phyloP scores from a whole-genome alignment of 331 rosid species.

The Quercus lobata region DNA sequence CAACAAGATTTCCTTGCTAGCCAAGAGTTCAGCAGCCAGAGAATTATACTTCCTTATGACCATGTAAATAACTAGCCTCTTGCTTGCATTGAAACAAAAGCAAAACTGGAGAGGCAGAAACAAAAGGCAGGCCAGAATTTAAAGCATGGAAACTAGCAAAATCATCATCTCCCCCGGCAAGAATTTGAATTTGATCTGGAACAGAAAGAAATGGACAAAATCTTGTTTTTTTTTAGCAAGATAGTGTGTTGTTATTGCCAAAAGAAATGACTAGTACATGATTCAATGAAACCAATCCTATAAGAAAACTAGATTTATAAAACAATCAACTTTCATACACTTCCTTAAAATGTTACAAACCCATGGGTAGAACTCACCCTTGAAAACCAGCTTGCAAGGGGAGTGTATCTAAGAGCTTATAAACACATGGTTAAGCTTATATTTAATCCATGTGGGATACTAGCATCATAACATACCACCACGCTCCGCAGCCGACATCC shows the following conservation, averaged over 20 bases:
- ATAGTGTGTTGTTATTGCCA: background rate
- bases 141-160: background rate
- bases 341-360: no score
- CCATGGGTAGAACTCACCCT: no score
- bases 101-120: background rate
- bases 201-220: background rate
- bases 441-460: no score
- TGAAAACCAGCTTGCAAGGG: no score
- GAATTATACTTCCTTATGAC: background rate
- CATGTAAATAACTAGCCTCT: background rate
- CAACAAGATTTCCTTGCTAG: background rate
- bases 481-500: rapidly evolving
- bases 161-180: background rate
- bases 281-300: background rate
- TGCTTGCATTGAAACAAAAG: background rate
- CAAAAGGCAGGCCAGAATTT: background rate
- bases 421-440: no score
- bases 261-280: background rate
- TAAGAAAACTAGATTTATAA: background rate
- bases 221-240: background rate
- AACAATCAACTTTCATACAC: background rate
- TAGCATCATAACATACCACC: no score
- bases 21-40: background rate
- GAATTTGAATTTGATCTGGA: background rate
- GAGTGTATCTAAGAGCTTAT: no score